Percentiles rank a stretch among this genome's conserved stretches.
Conservation (phyloP, 345 rosid genomes). For the rapeseed (Brassica napus) region Da-Ae NC_063437.1:13480501-13481000, state of each 20-base stretch:
- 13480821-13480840: neutral
- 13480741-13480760: neutral
- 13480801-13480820: neutral
- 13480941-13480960: neutral
- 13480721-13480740: neutral
- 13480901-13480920: neutral
- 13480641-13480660: conserved; percentile 36
- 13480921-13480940: neutral
- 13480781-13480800: neutral
- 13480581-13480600: conserved; percentile 34
- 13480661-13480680: conserved; percentile 27
- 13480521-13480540: neutral
- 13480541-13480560: conserved; percentile 31
- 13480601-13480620: conserved; percentile 39
- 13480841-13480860: neutral
- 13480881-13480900: neutral
- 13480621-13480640: conserved; percentile 40
- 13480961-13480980: neutral
- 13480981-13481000: neutral
- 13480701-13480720: conserved; percentile 1
- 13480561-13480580: conserved; percentile 14
- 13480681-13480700: conserved; percentile 26
- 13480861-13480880: neutral
- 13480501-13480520: conserved; percentile 16
- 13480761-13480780: neutral